phyloP scores from a whole-genome alignment of 768 basidiomycete species.

The Macrolepiota albuminosa region DNA sequence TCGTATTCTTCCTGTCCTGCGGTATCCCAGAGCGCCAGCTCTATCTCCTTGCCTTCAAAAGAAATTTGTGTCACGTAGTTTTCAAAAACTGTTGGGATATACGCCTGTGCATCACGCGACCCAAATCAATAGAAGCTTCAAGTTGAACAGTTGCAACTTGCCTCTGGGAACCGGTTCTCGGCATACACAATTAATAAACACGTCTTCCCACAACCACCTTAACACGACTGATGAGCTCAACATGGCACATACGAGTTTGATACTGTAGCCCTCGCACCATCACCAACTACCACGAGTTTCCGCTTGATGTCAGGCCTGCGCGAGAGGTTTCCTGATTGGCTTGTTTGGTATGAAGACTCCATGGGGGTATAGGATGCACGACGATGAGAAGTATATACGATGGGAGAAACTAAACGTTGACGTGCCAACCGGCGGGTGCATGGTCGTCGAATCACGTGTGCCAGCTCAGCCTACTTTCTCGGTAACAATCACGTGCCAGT shows the following conservation, averaged over 20 bases:
- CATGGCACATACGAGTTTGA: slow-evolving; percentile 2
- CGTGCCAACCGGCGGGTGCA: neutral
- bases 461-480: no score
- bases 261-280: slow-evolving; percentile 47
- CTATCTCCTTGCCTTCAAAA: slow-evolving; percentile 85
- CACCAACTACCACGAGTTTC: slow-evolving; percentile 86
- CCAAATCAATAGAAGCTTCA: slow-evolving; percentile 13
- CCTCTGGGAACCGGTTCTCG: slow-evolving; percentile 94
- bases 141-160: slow-evolving; percentile 28
- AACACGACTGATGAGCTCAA: slow-evolving; percentile 16
- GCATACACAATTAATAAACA: slow-evolving; percentile 96
- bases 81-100: slow-evolving; percentile 92
- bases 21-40: slow-evolving; percentile 98
- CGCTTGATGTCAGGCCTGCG: slow-evolving; percentile 77
- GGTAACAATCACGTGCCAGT: no score
- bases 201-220: slow-evolving; percentile 88
- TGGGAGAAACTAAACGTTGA: neutral
- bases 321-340: slow-evolving; percentile 22
- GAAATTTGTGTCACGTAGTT: slow-evolving; percentile 87
- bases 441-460: slow-evolving; percentile 22
- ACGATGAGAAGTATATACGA: neutral
- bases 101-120: slow-evolving; percentile 51
- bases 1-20: slow-evolving; percentile 98
- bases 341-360: slow-evolving; percentile 23
- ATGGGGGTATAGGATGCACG: slow-evolving; percentile 15